Base-by-base conservation (phyloP, 2,329 filamentous ascomycete genomes). In the Ceratocystis diversiconidia region DNA sequence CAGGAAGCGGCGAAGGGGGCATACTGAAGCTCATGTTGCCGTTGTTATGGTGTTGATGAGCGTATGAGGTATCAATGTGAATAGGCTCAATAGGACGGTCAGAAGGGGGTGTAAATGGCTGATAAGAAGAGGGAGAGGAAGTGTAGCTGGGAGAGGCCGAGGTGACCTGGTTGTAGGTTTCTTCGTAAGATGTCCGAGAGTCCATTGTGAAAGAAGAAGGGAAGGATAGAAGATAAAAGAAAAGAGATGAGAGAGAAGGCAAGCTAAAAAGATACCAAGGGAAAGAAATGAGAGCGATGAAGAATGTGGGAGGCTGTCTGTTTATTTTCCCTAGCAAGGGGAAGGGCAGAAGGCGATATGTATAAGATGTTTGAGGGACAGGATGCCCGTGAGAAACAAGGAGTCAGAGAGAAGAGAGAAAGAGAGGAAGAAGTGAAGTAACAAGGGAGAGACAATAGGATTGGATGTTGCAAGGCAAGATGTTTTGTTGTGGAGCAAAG, bases 51-150 rank as follows among this genome's bases (percentile, higher is more conserved):
- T 25, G 17, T 32, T 57, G 50, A 15, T 50, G 32, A 41, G 41
- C 48, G 60, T 63, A 65, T 6, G 60, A 55, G 32, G 63, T 65
- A n/a, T 65, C 60, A 50, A 60, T 62, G 43, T 62, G 63, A 7
- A 65, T 67, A 63, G 65, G 50, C 41, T 67, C 59, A 28, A 63
- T 63, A 15, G 59, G n/a, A 32, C 77, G 75, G 71, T 76, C 73
- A 65, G 78, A 79, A 36, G 73, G 75, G 57, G 78, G 77, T 50
- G 77, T 79, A 67, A 75, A 79, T 30, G 76, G 73, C 50, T 77
- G 77, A 73, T 77, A 78, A 63, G 71, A 69, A 41, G 75, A 76
- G 32, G 71, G 71, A 2, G 75, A 76, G 36, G 75, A 75, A 5
- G 76, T 77, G 69, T 76, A 77, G 71, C 75, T 77, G 46, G 70